Base-by-base conservation (phyloP, 2,329 filamentous ascomycete genomes). In the Teratosphaeria zuluensis region DNA sequence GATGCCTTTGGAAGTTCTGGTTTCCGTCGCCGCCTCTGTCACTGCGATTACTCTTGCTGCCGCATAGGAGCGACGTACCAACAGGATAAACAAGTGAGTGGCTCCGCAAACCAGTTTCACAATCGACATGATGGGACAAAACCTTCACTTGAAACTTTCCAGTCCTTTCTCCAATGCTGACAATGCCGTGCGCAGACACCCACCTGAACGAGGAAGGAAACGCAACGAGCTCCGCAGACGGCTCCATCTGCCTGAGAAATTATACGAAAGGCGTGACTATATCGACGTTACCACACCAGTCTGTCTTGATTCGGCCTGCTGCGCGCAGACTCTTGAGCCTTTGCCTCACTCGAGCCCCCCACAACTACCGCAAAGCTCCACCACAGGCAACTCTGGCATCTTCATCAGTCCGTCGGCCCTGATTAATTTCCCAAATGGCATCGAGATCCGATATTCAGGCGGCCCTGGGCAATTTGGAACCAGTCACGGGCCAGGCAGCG, bases 371-470 rank as follows among this genome's bases (percentile, higher is more conserved):
- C n/a, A 48, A 48, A 48, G 42, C 42, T 19, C 42, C 8, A 21
- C n/a, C 19, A 48, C 42, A 19, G 42, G 19, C 4, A 48, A 48
- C 7, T 48, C 42, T 48, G 42, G 42, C 42, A 48, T 48, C 42
- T 19, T 48, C 6, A 48, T 48, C 16, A 48, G 42, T 48, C 42
- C 42, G 19, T 48, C 42, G 42, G 42, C 42, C 16, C 42, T 48
- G 9, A n/a, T 21, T 16, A 55, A 33, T 7, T 32, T 55, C 38
- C 53, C 35, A 28, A 35, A 55, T 55, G 53, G 53, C 53, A 28
- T 35, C 53, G 33, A 35, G 32, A 55, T 32, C 53, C 31, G 53
- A 55, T 38, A 55, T 55, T 24, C 53, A 35, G 33, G 53, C 53
- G n/a, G 53, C 53, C 21, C 53, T 55, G 53, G 53, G 53, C 53